phyloP scores from a whole-genome alignment of 2,329 filamentous ascomycete species.

The Cladophialophora immunda region DNA sequence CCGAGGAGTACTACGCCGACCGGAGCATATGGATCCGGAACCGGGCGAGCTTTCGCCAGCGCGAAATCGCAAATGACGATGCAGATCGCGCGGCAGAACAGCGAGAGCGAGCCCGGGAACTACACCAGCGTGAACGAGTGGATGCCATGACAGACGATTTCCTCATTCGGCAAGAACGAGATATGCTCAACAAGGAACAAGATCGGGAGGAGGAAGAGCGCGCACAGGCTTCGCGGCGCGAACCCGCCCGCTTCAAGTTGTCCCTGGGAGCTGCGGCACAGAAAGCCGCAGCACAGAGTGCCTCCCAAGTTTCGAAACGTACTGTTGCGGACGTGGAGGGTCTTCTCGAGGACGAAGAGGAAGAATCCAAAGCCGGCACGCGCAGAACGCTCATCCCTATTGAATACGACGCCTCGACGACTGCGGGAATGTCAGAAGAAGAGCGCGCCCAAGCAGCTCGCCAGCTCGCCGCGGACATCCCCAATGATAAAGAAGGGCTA shows the following conservation, averaged over 20 bases:
- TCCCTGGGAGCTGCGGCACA: constrained; percentile 87
- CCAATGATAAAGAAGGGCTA: constrained; percentile 81
- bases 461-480: constrained; percentile 88
- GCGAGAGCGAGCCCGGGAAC: constrained; percentile 74
- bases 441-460: constrained; percentile 83
- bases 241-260: constrained; percentile 85
- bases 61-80: constrained; percentile 82
- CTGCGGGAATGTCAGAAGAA: constrained; percentile 80
- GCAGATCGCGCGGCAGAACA: constrained; percentile 80
- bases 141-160: constrained; percentile 89
- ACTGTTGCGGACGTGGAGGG: constrained; percentile 93
- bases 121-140: constrained; percentile 78
- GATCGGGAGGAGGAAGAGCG: constrained; percentile 42
- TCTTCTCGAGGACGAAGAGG: constrained; percentile 93
- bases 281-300: constrained; percentile 65
- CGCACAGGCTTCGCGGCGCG: constrained; percentile 51
- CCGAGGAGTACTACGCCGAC: constrained; percentile 86
- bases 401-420: constrained; percentile 76
- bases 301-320: constrained; percentile 64
- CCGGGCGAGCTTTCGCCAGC: constrained; percentile 74
- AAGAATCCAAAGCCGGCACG: constrained; percentile 67
- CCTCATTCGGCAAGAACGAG: constrained; percentile 77
- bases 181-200: constrained; percentile 62
- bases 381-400: constrained; percentile 83
- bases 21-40: constrained; percentile 85